Percentiles rank a stretch among this genome's conserved stretches.
Conservation (phyloP, 2,329 filamentous ascomycete genomes). For the Aaosphaeria pasadenensis region DNA sequence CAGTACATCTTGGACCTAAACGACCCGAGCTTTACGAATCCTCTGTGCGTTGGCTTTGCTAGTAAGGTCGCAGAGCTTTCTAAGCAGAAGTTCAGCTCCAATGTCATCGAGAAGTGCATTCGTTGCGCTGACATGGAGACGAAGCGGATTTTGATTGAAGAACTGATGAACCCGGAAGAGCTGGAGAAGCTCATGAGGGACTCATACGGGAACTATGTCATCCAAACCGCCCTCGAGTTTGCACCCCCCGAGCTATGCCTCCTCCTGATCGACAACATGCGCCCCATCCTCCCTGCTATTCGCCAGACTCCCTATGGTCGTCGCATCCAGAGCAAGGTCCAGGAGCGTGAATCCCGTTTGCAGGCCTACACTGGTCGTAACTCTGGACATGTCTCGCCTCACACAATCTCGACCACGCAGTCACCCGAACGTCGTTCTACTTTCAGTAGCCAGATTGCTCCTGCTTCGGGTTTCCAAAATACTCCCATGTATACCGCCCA, state of each 20-base stretch:
- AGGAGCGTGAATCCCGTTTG: conserved; percentile 49
- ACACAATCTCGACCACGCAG: conserved; percentile 18
- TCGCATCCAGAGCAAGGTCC: conserved; percentile 86
- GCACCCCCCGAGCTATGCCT: conserved; percentile 29
- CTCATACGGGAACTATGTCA: conserved; percentile 94
- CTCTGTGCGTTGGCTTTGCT: conserved; percentile 77
- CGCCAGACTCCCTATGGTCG: conserved; percentile 92
- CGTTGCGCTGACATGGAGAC: conserved; percentile 75
- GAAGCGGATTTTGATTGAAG: conserved; percentile 78
- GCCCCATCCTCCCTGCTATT: conserved; percentile 78
- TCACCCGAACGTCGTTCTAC: conserved; percentile 16
- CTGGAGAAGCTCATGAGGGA: conserved; percentile 88
- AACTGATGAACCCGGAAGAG: conserved; percentile 71
- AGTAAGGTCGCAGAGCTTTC: conserved; percentile 71
- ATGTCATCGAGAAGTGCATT: conserved; percentile 91
- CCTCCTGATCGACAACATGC: conserved; percentile 77
- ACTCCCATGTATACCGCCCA: conserved; percentile 34
- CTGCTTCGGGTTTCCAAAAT: conserved; percentile 17
- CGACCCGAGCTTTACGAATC: conserved; percentile 82
- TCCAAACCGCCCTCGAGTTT: conserved; percentile 73
- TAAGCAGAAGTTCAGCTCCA: conserved; percentile 98
- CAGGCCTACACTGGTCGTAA: conserved; percentile 26
- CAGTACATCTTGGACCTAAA: conserved; percentile 97
- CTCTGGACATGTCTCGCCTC: conserved; percentile 29
- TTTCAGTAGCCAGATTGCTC: conserved; percentile 16